Conservation (phyloP, 78 protist species). For the Polysphondylium violaceum region DNA sequence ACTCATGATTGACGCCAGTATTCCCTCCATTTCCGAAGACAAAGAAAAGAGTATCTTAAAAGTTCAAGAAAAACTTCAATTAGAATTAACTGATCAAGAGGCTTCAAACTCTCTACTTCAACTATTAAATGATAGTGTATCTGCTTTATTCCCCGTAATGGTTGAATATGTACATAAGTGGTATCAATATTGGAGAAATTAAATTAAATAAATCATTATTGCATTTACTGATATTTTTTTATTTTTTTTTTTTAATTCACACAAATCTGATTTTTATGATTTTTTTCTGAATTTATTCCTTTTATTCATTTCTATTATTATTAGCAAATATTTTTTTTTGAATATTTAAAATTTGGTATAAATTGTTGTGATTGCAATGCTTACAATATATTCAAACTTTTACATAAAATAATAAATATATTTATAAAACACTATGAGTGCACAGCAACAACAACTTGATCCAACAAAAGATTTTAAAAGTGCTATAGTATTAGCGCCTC, state of each 20-base stretch:
- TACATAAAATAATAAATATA: too few relatives aligned
- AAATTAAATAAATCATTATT: constrained; percentile 8
- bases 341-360: too few relatives aligned
- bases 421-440: too few relatives aligned
- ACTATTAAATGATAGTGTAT: constrained; percentile 91
- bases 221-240: background rate
- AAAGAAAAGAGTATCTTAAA: constrained; percentile 46
- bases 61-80: constrained; percentile 94
- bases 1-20: constrained; percentile 96
- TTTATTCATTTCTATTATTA: too few relatives aligned
- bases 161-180: constrained; percentile 91
- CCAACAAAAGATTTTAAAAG: constrained; percentile 52
- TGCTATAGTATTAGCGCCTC: constrained; percentile 70
- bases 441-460: background rate
- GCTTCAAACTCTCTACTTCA: constrained; percentile 88
- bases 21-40: constrained; percentile 88
- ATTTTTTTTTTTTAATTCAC: too few relatives aligned
- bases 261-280: too few relatives aligned
- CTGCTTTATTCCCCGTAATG: constrained; percentile 94
- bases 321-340: too few relatives aligned
- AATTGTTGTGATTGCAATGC: too few relatives aligned
- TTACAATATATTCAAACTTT: too few relatives aligned
- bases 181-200: constrained; percentile 86
- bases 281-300: too few relatives aligned
- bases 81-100: constrained; percentile 95